phyloP scores from a whole-genome alignment of 1,139 yeast species.

The Sugiyamaella paludigena region DNA sequence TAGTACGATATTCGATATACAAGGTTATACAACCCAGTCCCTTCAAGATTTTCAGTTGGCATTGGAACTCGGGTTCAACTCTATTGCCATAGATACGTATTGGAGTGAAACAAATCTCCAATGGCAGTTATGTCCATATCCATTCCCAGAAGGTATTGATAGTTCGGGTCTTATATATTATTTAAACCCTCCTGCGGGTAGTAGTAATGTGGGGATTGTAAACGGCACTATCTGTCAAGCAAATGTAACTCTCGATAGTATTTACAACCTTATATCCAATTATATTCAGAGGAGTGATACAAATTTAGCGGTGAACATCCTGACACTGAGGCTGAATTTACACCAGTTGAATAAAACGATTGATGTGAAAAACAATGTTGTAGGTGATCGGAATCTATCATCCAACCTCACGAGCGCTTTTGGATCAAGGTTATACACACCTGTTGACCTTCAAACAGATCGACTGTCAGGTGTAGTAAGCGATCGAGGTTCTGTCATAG shows the following conservation, averaged over 20 bases:
- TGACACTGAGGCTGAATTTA: slow-evolving; percentile 54
- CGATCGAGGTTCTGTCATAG: neutral
- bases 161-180: slow-evolving; percentile 8
- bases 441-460: slow-evolving; percentile 29
- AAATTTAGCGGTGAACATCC: slow-evolving; percentile 51
- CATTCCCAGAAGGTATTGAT: slow-evolving; percentile 13
- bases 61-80: slow-evolving; percentile 52
- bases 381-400: slow-evolving; percentile 11
- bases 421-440: slow-evolving; percentile 37
- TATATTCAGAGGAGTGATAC: slow-evolving; percentile 54
- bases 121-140: slow-evolving; percentile 71
- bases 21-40: slow-evolving; percentile 51
- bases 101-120: slow-evolving; percentile 52
- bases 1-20: slow-evolving; percentile 49
- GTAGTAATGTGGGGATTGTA: too few species aligned
- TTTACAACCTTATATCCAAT: slow-evolving; percentile 41
- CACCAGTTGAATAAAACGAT: slow-evolving; percentile 29
- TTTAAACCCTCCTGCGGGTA: too few species aligned
- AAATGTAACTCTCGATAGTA: slow-evolving; percentile 42
- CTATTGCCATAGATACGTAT: slow-evolving; percentile 60
- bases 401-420: slow-evolving; percentile 3
- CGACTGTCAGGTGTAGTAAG: slow-evolving; percentile 7
- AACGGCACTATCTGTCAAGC: slow-evolving; percentile 43
- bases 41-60: slow-evolving; percentile 42
- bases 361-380: neutral